Base-by-base conservation (phyloP, 148 eudicot genomes). In the Arbutus unedo region DNA sequence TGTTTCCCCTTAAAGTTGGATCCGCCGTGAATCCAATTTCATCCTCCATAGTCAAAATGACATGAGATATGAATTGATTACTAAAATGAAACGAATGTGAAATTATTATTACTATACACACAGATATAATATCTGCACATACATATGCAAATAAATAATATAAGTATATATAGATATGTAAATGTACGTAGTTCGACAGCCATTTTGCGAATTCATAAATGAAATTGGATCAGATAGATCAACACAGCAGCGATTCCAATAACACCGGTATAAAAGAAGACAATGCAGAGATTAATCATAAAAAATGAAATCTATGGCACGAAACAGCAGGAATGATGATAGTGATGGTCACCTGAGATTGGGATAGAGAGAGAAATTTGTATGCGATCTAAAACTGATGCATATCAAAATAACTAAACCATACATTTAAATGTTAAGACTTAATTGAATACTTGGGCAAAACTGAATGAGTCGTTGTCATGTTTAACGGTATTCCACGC, bases 391-490 rank as follows among this genome's bases (percentile, higher is more conserved):
- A 4, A 55, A 18, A 77, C 41, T 31, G 38, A 31, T 31, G 38
- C 38, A 31, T 31, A 31, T 31, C 38, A 31, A 31, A 31, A 31
- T 31, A 31, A 31, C 38, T 31, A 31, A 31, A 31, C 38, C 38
- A 31, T 31, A 31, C 38, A 31, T 31, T 31, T 31, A 31, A 31
- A 31, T 31, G 38, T 31, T 31, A 31, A 31, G 0, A 31, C 7
- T 31, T 53, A 31, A 31, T 66, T 66, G 7, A 8, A 8, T 16
- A 41, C 4, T 67, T 13, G 49, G 16, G 50, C 6, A 49, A 41
- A 78, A 57, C 5, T 43, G 80, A 78, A 78, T 19, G 25, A 56
- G 80, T 78, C 68, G 49, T 8, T 8, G 68, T 43, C 80, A 57
- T 25, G 80, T 56, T 56, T 57, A 43, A 78, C 68, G 50, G 80